phyloP scores from a whole-genome alignment of 75 land plant genomes.

The Sequoia sempervirens region DNA sequence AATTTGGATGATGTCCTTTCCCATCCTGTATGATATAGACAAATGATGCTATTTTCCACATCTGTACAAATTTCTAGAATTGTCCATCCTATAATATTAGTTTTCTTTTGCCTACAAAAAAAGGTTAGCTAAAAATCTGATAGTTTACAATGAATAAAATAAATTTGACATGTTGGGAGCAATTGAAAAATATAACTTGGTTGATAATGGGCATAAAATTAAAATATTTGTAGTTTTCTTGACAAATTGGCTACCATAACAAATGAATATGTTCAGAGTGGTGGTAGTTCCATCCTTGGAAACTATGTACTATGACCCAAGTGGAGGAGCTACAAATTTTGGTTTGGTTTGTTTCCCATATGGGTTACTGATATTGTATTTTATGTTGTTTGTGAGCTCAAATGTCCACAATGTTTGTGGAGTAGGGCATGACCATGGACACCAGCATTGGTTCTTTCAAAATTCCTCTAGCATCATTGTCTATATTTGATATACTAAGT shows the following conservation, averaged over 20 bases:
- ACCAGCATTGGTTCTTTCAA: conserved; percentile 41
- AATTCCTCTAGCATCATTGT: conserved; percentile 65
- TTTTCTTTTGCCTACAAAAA: no score
- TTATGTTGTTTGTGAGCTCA: conserved; percentile 68
- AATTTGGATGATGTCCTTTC: no score
- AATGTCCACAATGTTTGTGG: conserved; percentile 66
- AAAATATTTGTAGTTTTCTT: conserved; percentile 25
- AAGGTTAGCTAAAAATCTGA: neutral
- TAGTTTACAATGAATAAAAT: no score
- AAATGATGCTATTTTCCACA: no score
- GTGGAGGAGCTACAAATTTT: conserved; percentile 72
- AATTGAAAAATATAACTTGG: neutral
- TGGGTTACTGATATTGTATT: conserved; percentile 63
- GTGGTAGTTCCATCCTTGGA: conserved; percentile 50
- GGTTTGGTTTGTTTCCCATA: conserved; percentile 56
- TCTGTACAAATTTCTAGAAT: no score
- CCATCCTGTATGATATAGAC: no score
- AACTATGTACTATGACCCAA: conserved; percentile 66
- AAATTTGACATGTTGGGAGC: neutral
- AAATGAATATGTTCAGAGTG: conserved; percentile 30
- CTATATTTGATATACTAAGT: conserved; percentile 57
- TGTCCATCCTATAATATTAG: no score
- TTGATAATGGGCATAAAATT: neutral
- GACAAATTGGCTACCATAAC: conserved; percentile 52
- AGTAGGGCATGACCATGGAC: conserved; percentile 67